Base-by-base conservation (phyloP, 2,329 filamentous ascomycete genomes). In the Aspergillus melleus region DNA sequence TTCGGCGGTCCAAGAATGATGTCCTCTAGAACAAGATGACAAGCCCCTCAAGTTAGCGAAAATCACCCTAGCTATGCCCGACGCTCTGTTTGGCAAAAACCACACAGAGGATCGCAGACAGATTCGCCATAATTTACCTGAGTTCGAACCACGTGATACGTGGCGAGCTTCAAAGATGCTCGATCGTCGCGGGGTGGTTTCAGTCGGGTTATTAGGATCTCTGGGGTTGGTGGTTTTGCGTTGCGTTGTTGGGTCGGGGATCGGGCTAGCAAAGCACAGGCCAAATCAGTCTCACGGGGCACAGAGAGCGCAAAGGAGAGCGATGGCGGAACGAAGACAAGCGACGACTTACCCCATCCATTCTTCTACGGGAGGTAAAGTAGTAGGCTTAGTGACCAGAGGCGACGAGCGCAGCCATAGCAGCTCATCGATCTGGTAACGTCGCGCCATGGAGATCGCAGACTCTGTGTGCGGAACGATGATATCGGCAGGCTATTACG, bases 1-100 rank as follows among this genome's bases (percentile, higher is more conserved):
- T 91, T 90, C 1, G 92, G 91, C 20, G 92, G 92, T 14, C 91
- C 92, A 59, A 96, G 89, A 60, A 95, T 84, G 59, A 96, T 90
- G 64, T 96, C 92, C 68, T 96, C 93, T 69, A 85, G 79, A 52
- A 36, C 20, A 24, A 36, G 54, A 49, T 44, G 73, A 86, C 67
- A 67, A 59, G 30, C 47, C 29, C 60, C 11, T n/a, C 19, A 14
- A 72, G 67, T 57, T 50, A 59, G 19, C 44, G 44, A 51, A 54
- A 44, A 42, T 42, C 36, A 6, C 36, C 39, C 29, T 58, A 29
- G 32, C 16, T n/a, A 19, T n/a, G 26, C 39, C 54, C 47, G 16
- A 36, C 54, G 16, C 44, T 20, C 11, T 20, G 6, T 16, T 36
- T 32, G 49, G 24, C 2, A 36, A 50, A 53, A 44, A 19, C 11